Conservation (phyloP, 129 eudicot genomes). For the Flaveria linearis region DNA sequence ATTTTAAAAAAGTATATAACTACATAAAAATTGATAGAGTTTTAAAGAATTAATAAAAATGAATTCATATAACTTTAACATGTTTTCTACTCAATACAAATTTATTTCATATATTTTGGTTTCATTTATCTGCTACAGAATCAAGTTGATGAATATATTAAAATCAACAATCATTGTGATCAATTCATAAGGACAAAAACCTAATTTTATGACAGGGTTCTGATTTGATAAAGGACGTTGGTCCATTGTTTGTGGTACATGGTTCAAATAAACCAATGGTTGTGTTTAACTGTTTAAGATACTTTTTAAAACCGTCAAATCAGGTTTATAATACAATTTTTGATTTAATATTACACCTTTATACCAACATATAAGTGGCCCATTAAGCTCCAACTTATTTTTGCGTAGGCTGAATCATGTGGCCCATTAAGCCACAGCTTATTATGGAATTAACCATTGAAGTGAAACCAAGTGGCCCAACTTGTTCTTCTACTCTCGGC, state of each 20-base stretch:
- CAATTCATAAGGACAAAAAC: slow-evolving; percentile 2
- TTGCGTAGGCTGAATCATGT: too few relatives aligned
- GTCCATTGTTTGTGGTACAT: slow-evolving; percentile 15
- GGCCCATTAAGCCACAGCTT: too few relatives aligned
- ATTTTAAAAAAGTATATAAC: too few relatives aligned
- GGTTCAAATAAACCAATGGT: background rate
- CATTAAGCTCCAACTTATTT: too few relatives aligned
- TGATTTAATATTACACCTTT: background rate
- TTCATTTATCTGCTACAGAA: too few relatives aligned
- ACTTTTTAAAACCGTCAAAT: background rate
- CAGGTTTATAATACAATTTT: background rate
- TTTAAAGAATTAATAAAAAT: too few relatives aligned
- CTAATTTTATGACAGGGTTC: slow-evolving; percentile 9
- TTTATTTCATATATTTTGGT: too few relatives aligned
- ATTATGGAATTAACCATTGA: too few relatives aligned
- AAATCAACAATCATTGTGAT: background rate
- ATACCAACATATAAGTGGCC: background rate
- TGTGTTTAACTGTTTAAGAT: background rate
- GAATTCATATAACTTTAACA: too few relatives aligned
- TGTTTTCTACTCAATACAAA: too few relatives aligned
- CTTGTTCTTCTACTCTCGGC: background rate
- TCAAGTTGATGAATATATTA: background rate
- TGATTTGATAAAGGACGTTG: slow-evolving; percentile 4
- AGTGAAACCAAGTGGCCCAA: background rate
- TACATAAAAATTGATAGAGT: too few relatives aligned